phyloP scores from a whole-genome alignment of 306 rosid genomes.

The Prunus mira region DNA sequence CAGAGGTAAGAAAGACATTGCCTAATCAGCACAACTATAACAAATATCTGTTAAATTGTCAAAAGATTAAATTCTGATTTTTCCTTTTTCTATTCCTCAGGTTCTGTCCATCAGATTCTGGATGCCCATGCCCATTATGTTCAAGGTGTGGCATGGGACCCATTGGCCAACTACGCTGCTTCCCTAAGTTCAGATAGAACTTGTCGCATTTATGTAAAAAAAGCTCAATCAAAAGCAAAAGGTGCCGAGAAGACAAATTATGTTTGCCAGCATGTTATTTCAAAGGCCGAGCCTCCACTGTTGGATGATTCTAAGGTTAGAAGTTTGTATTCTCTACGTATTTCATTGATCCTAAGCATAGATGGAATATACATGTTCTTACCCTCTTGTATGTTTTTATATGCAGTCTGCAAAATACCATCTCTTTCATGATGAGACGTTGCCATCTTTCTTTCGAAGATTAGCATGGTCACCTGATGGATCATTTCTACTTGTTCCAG shows the following conservation, averaged over 20 bases:
- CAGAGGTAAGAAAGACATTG: slow-evolving; percentile 54
- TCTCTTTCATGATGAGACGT: slow-evolving; percentile 86
- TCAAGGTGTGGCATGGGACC: slow-evolving; percentile 99
- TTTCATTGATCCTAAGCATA: background rate
- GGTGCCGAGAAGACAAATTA: slow-evolving; percentile 60
- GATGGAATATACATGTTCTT: slow-evolving; percentile 18
- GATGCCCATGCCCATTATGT: slow-evolving; percentile 88
- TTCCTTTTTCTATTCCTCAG: slow-evolving; percentile 38
- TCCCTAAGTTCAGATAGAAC: slow-evolving; percentile 94
- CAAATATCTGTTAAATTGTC: slow-evolving; percentile 19
- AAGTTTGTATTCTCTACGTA: slow-evolving; percentile 17
- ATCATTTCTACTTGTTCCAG: slow-evolving; percentile 83
- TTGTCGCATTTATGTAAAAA: slow-evolving; percentile 74
- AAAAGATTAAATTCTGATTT: slow-evolving; percentile 16
- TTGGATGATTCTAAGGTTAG: slow-evolving; percentile 71
- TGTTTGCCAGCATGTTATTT: slow-evolving; percentile 73
- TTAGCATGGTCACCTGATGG: slow-evolving; percentile 98
- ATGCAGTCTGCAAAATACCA: slow-evolving; percentile 66
- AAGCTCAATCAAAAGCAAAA: slow-evolving; percentile 59
- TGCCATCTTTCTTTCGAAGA: slow-evolving; percentile 96
- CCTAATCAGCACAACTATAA: background rate
- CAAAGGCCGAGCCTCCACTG: slow-evolving; percentile 65
- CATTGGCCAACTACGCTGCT: slow-evolving; percentile 67
- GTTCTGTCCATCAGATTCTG: slow-evolving; percentile 79
- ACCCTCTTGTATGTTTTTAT: slow-evolving; percentile 24